phyloP scores from a whole-genome alignment of 2,329 filamentous ascomycete species.

The Paracoccidioides lutzii region DNA sequence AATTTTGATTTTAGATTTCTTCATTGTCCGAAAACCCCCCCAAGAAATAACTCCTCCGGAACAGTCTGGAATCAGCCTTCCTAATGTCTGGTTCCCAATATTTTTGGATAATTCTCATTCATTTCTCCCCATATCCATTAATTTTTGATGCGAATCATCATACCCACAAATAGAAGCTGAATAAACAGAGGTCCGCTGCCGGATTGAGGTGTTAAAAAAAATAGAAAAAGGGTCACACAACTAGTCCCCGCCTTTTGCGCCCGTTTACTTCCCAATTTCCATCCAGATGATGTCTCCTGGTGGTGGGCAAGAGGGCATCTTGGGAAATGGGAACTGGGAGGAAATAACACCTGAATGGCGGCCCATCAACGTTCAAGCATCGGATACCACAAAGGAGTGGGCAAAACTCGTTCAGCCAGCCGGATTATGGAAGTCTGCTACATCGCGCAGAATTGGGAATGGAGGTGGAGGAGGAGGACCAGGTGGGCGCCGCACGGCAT shows the following conservation, averaged over 20 bases:
- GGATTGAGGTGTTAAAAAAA: not conserved
- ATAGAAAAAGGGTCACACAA: not conserved
- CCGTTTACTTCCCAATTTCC: too few relatives aligned
- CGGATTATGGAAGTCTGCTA: not conserved
- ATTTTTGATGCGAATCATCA: not conserved
- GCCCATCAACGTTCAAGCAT: slow-evolving; percentile 1
- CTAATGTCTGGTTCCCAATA: not conserved
- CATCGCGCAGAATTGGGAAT: not conserved
- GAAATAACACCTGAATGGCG: slow-evolving; percentile 4
- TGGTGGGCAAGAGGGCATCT: slow-evolving; percentile 8
- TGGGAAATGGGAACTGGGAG: slow-evolving; percentile 16
- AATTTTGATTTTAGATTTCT: not conserved
- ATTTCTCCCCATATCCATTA: not conserved
- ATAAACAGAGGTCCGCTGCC: too few relatives aligned
- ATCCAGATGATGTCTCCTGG: not conserved
- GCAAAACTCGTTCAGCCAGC: slow-evolving; percentile 14
- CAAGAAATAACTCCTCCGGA: not conserved
- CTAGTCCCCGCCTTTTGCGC: not conserved
- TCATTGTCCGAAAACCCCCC: not conserved
- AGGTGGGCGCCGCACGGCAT: slow-evolving; percentile 13
- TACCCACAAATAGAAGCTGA: not conserved
- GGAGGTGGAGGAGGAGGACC: not conserved
- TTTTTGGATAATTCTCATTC: not conserved
- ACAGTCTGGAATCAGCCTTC: not conserved
- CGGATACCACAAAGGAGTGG: slow-evolving; percentile 7